Base-by-base conservation (phyloP, 2,329 filamentous ascomycete species). In the Cladophialophora bantiana region DNA sequence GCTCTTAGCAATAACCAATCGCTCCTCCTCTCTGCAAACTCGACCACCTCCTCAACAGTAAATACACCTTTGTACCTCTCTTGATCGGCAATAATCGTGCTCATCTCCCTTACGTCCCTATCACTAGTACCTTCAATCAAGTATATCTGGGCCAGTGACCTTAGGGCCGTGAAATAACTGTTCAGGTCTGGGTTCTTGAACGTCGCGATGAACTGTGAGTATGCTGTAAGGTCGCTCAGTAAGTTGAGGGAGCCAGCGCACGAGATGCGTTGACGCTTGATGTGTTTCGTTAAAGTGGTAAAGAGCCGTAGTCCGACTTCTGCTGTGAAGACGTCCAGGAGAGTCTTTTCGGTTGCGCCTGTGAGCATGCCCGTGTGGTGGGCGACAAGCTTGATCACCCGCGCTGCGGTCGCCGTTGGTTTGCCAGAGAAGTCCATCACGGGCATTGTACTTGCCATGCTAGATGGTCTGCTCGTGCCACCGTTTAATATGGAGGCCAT, bases 311-410 rank as follows among this genome's bases (percentile, higher is more conserved):
- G 86, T 0, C 95, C 95, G 32, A 99, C 94, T 81, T 99, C 95
- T 79, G 95, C 93, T 78, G 97, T 97, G 84, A 99, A 99, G 13
- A 99, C 95, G 76, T 99, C 95, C 32, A 99, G 89, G 85, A 97
- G 96, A 69, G 92, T 94, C 83, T 99, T 99, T 77, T 99, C 95
- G 1, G 94, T 98, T 76, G 92, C 96, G 68, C 95, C 95, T 3
- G 92, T 88, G 12, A 99, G 85, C 93, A 99, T 97, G 75, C 86
- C 88, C 1, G 94, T 98, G 78, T 99, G 95, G 15, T 90, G 90
- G 26, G 89, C 90, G 13, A 98, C 91, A 48, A 98, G 88, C 50
- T 93, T 89, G 32, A 97, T 91, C 58, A 99, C 89, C 60, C 90
- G 89, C 70, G 83, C 85, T 4, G 95, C 94, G 15, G 94, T 94